Evolutionary conservation across 2,329 filamentous ascomycete genomes (phyloP), one percentile per base, ranked within the genome.

Genomic region (Chaetoscypha palmicola): DNA sequence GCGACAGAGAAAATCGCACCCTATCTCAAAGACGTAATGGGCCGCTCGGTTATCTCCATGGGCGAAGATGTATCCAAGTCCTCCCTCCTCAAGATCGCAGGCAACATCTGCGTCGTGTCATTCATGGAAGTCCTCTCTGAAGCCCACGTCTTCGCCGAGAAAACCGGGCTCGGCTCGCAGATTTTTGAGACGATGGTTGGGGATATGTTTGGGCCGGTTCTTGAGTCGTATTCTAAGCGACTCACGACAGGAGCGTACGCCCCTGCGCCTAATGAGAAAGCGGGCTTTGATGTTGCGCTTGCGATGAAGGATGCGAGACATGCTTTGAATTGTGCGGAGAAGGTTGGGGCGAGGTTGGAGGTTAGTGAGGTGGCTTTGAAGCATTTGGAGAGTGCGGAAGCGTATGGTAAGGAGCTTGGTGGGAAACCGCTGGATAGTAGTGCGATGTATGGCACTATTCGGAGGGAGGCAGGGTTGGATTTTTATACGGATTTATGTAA

Each of bases 381-480:
- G n/a, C 65, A 73, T 47, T 56, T 74, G 41, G 50, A 60, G 26
- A 62, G 68, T 41, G 72, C 72, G 2, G 48, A 55, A 16, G 60
- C 59, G 17, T 17, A 17, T 9, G 36, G 30, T 5, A 49, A 55
- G 16, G 60, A 59, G 17, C 16, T 17, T 9, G 36, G 30, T 5
- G 59, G 49, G 0, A 59, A 69, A 30, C 53, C 56, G 2, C 53
- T 75, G 21, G 73, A 76, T 58, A 74, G 70, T 11, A 73, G 69
- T 14, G 65, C 66, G 16, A 65, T 75, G 54, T 76, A 71, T 58
- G 73, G 73, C 0, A 58, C 70, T 16, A 52, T 74, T 16, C 63
- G 72, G 40, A 49, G 51, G 36, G 61, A 68, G 38, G 65, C 70
- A 3, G 69, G 68, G 0, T 45, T 74, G 17, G 53, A 59, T 0